Evolutionary conservation across 2,329 filamentous ascomycete species (phyloP).

Genomic region (Cercospora citrullina): DNA sequence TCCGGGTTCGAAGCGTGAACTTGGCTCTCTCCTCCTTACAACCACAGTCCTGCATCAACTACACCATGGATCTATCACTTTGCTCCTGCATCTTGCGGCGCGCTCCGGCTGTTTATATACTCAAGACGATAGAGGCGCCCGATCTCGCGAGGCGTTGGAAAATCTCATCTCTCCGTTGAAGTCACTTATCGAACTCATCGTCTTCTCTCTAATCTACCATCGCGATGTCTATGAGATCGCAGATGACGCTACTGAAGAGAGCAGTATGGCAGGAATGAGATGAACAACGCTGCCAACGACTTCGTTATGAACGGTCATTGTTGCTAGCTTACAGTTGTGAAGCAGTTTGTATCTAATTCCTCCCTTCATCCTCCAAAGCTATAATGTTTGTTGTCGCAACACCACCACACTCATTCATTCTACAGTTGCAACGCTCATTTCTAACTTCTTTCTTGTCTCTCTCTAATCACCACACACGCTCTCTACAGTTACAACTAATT

Average conservation of each 20-base stretch:
- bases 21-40: constrained; percentile 2
- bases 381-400: constrained; percentile 11
- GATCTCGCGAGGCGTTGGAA: constrained; percentile 8
- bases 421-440: constrained; percentile 19
- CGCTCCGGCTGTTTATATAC: constrained; percentile 13
- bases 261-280: constrained; percentile 12
- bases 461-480: constrained; percentile 11
- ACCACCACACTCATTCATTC: constrained; percentile 14
- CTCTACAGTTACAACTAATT: constrained; percentile 12
- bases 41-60: constrained; percentile 8
- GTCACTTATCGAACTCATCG: constrained; percentile 15
- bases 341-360: constrained; percentile 16
- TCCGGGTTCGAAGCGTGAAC: neutral
- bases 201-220: constrained; percentile 16
- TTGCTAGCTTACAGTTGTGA: constrained; percentile 2
- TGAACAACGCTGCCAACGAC: constrained; percentile 16
- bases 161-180: constrained; percentile 18
- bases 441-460: constrained; percentile 8
- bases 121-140: constrained; percentile 9
- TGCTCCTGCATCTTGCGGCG: constrained; percentile 9
- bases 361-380: constrained; percentile 5
- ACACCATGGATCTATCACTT: constrained; percentile 9
- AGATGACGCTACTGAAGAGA: neutral
- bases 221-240: neutral
- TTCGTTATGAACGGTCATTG: constrained; percentile 7